Conservation (phyloP, 2,329 filamentous ascomycete species). For the Catunica adiposa region DNA sequence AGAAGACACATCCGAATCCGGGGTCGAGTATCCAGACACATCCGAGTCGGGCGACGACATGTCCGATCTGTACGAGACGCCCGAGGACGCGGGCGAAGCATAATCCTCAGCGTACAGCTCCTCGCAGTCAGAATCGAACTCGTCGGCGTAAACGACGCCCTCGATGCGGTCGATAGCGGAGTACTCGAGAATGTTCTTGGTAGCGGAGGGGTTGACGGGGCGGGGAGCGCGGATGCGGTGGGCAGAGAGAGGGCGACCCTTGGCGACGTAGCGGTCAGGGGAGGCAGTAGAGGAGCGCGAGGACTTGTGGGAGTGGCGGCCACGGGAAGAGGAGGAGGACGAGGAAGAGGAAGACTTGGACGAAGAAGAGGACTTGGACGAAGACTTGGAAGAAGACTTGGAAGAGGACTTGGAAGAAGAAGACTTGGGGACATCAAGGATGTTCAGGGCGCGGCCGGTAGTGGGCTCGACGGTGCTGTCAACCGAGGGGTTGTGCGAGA, state of each 20-base stretch:
- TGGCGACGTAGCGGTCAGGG: conserved; percentile 54
- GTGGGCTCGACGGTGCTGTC: conserved; percentile 85
- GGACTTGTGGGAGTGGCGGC: conserved; percentile 32
- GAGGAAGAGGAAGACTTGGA: conserved; percentile 25
- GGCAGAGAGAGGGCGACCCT: conserved; percentile 73
- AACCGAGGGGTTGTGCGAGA: conserved; percentile 87
- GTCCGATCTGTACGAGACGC: conserved; percentile 55
- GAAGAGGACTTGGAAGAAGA: conserved; percentile 27
- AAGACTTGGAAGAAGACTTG: conserved; percentile 29
- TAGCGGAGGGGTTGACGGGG: conserved; percentile 75
- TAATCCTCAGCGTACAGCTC: conserved; percentile 30
- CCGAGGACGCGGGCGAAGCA: conserved; percentile 52
- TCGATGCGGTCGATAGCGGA: conserved; percentile 65
- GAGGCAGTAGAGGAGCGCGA: conserved; percentile 24
- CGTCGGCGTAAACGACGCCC: conserved; percentile 50
- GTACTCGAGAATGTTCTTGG: conserved; percentile 64
- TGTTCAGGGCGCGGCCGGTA: conserved; percentile 91
- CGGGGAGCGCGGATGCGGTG: conserved; percentile 84
- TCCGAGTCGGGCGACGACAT: conserved; percentile 58
- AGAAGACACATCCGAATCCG: conserved; percentile 55
- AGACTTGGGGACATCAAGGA: conserved; percentile 68
- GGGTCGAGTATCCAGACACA: conserved; percentile 63
- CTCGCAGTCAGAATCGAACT: conserved; percentile 31
- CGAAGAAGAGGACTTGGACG: conserved; percentile 26
- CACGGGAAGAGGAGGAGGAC: conserved; percentile 24